phyloP scores from a whole-genome alignment of 2,329 filamentous ascomycete species.

The Grosmannia clavigera region DNA sequence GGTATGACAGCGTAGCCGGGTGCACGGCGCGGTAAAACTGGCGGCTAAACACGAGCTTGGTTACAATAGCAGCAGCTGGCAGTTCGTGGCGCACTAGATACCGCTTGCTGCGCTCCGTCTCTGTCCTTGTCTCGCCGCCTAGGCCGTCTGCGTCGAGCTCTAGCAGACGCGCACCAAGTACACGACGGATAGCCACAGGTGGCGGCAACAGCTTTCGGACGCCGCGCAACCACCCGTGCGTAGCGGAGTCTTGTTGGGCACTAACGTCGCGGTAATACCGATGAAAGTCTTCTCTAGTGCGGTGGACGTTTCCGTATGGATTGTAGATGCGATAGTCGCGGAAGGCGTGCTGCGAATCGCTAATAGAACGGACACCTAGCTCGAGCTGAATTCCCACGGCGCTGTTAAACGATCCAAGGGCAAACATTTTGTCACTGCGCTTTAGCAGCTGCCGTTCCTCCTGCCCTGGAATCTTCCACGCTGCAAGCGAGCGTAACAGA shows the following conservation, averaged over 20 bases:
- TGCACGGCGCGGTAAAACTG: background rate
- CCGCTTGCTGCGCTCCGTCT: background rate
- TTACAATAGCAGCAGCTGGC: background rate
- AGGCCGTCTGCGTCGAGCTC: background rate
- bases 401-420: background rate
- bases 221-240: background rate
- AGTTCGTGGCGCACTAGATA: background rate
- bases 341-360: background rate
- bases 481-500: background rate
- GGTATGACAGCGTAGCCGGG: background rate
- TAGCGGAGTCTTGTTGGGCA: background rate
- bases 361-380: background rate
- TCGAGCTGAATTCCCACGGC: background rate
- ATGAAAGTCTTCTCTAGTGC: background rate
- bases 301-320: background rate
- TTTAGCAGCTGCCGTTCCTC: background rate
- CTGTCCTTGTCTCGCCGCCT: background rate
- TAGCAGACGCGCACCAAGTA: background rate
- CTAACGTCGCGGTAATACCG: background rate
- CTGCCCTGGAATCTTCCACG: background rate
- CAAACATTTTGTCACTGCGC: background rate
- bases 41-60: background rate
- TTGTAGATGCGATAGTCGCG: background rate
- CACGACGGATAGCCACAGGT: background rate
- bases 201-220: background rate